These are phyloP conservation scores for Tricholoma bakamatsutake DNA, from an alignment of 768 basidiomycete species.

Conservation along the genomic window DNA sequence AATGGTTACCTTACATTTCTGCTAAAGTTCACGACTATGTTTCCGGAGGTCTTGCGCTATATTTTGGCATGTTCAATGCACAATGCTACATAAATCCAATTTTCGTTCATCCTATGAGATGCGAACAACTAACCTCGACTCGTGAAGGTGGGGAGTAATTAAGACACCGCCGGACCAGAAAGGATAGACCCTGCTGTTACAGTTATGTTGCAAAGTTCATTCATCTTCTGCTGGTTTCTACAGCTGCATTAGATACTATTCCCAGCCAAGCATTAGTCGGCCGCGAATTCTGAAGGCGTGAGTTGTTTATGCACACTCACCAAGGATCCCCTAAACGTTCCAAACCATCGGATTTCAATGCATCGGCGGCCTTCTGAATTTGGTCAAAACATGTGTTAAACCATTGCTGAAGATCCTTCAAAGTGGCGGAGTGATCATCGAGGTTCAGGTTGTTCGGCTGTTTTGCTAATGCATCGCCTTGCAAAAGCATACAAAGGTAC, in stretches of 20 bases:
- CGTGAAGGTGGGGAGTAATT: too few relatives aligned
- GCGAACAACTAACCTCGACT: too few relatives aligned
- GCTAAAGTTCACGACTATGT: neutral
- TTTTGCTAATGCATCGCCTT: constrained; percentile 22
- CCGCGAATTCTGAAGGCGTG: neutral
- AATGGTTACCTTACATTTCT: neutral
- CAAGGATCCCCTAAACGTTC: neutral
- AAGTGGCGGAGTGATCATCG: constrained; percentile 10
- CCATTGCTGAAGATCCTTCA: constrained; percentile 46
- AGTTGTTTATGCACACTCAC: neutral
- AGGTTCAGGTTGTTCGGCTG: constrained; percentile 22
- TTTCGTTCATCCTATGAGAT: neutral
- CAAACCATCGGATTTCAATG: constrained; percentile 17
- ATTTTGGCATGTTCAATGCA: neutral
- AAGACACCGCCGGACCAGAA: too few relatives aligned
- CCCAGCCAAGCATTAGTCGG: neutral
- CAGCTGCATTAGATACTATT: neutral
- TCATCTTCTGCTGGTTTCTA: neutral
- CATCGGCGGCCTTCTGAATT: constrained; percentile 38
- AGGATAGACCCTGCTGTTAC: too few relatives aligned
- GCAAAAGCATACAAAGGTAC: constrained; percentile 18
- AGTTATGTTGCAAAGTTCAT: neutral
- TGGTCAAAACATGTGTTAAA: constrained; percentile 62
- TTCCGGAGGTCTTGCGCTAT: neutral
- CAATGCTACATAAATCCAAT: neutral